Conservation (phyloP, 2,329 filamentous ascomycete species). For the Colletotrichum lindemuthianum region DNA sequence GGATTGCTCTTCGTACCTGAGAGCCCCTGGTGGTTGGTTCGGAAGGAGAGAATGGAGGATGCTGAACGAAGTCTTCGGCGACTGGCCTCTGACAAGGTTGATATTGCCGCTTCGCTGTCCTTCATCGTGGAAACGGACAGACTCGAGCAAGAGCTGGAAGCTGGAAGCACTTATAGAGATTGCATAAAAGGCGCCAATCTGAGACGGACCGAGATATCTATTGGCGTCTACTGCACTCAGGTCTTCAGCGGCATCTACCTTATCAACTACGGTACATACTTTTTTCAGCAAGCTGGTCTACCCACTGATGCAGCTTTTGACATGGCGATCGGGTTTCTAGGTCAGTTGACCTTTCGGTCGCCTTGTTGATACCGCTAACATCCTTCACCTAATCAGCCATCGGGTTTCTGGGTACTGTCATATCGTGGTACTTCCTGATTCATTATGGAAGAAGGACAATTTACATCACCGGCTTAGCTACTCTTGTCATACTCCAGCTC, state of each 20-base stretch:
- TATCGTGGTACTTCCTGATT: slow-evolving; percentile 56
- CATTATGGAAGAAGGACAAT: slow-evolving; percentile 53
- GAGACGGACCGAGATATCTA: slow-evolving; percentile 65
- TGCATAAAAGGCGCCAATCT: slow-evolving; percentile 60
- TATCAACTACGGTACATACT: slow-evolving; percentile 70
- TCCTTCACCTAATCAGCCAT: slow-evolving; percentile 49
- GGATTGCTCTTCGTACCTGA: slow-evolving; percentile 59
- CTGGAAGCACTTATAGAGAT: slow-evolving; percentile 60
- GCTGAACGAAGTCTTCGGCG: slow-evolving; percentile 51
- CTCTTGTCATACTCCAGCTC: slow-evolving; percentile 50
- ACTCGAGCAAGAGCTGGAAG: slow-evolving; percentile 61
- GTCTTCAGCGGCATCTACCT: slow-evolving; percentile 72
- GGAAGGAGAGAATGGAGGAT: slow-evolving; percentile 52
- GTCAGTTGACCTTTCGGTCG: slow-evolving; percentile 40
- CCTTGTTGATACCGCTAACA: slow-evolving; percentile 49
- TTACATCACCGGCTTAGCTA: slow-evolving; percentile 52
- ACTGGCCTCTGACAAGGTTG: slow-evolving; percentile 57
- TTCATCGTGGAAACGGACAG: slow-evolving; percentile 68
- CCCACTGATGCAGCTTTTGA: slow-evolving; percentile 49
- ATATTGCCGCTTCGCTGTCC: slow-evolving; percentile 60
- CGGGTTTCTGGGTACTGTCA: slow-evolving; percentile 54
- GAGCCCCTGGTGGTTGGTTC: slow-evolving; percentile 61
- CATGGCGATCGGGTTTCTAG: slow-evolving; percentile 55
- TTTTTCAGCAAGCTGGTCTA: slow-evolving; percentile 58
- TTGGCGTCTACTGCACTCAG: slow-evolving; percentile 72